Conservation (phyloP, 2,329 filamentous ascomycete species). For the Leptographium flavum region DNA sequence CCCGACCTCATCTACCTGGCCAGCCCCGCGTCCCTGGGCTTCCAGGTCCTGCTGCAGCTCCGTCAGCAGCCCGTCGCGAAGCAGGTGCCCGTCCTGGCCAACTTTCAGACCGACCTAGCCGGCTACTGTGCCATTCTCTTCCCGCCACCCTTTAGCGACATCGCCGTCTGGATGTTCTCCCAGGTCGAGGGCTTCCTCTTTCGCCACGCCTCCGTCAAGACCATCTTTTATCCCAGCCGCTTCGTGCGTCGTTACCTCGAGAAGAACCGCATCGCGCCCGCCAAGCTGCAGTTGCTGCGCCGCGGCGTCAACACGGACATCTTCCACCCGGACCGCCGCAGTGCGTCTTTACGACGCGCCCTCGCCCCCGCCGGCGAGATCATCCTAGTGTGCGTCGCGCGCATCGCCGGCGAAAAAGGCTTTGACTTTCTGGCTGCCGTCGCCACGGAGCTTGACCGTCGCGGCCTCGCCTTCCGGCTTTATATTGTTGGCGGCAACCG, state of each 20-base stretch:
- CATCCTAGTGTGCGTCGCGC: slow-evolving; percentile 51
- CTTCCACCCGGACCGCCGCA: slow-evolving; percentile 41
- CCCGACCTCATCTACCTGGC: slow-evolving; percentile 58
- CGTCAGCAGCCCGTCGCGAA: slow-evolving; percentile 39
- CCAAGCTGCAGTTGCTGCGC: slow-evolving; percentile 46
- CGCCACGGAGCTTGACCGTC: slow-evolving; percentile 36
- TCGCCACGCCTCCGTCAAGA: slow-evolving; percentile 43
- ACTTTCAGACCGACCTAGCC: slow-evolving; percentile 58
- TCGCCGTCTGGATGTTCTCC: slow-evolving; percentile 48
- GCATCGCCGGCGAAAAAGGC: slow-evolving; percentile 56
- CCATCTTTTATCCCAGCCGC: slow-evolving; percentile 54
- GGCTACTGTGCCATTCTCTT: slow-evolving; percentile 60
- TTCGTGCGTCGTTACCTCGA: slow-evolving; percentile 49
- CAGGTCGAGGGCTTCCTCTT: slow-evolving; percentile 54
- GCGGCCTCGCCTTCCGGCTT: slow-evolving; percentile 45
- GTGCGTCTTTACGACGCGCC: slow-evolving; percentile 32
- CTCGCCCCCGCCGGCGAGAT: slow-evolving; percentile 49
- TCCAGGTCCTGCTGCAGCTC: slow-evolving; percentile 56
- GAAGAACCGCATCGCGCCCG: slow-evolving; percentile 35
- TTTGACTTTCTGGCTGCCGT: slow-evolving; percentile 51
- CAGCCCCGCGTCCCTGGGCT: slow-evolving; percentile 54
- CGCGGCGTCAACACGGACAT: slow-evolving; percentile 50
- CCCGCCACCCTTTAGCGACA: slow-evolving; percentile 41
- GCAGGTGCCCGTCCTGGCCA: slow-evolving; percentile 48
- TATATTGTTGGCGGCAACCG: slow-evolving; percentile 55